Evolutionary conservation across 225 moss, liverwort and hornwort species (phyloP).

Genomic region (Marchantia paleacea): DNA sequence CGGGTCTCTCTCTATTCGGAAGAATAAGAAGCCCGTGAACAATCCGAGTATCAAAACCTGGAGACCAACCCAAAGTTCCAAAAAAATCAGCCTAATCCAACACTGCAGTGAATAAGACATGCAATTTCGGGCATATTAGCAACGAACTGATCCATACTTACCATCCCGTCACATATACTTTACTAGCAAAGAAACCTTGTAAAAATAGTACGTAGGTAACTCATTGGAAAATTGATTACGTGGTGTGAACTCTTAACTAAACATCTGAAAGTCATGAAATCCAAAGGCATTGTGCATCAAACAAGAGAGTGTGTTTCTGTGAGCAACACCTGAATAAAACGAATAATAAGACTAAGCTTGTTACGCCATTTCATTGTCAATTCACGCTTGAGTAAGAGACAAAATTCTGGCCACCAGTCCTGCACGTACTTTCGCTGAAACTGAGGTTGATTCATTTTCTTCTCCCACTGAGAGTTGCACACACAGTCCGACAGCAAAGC

Average conservation of each 20-base stretch:
- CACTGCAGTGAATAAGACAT: not conserved
- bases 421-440: slow-evolving; percentile 69
- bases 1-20: slow-evolving; percentile 51
- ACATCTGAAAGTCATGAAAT: too few species aligned
- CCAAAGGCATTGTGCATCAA: not conserved
- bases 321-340: slow-evolving; percentile 63
- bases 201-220: not conserved
- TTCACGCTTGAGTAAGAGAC: slow-evolving; percentile 66
- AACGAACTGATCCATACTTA: not conserved
- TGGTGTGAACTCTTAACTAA: not conserved
- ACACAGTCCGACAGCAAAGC: not conserved
- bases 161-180: not conserved
- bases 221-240: not conserved
- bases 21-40: slow-evolving; percentile 59
- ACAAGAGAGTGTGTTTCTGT: not conserved
- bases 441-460: slow-evolving; percentile 39
- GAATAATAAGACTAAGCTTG: slow-evolving; percentile 61
- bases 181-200: not conserved
- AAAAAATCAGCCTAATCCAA: not conserved
- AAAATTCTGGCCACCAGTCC: slow-evolving; percentile 48
- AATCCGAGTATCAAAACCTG: slow-evolving; percentile 71
- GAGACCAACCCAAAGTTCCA: not conserved
- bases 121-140: not conserved
- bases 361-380: slow-evolving; percentile 56
- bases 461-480: slow-evolving; percentile 36